Base-by-base conservation (phyloP, 78 protist genomes). In the Cavenderia fasciculata region DNA sequence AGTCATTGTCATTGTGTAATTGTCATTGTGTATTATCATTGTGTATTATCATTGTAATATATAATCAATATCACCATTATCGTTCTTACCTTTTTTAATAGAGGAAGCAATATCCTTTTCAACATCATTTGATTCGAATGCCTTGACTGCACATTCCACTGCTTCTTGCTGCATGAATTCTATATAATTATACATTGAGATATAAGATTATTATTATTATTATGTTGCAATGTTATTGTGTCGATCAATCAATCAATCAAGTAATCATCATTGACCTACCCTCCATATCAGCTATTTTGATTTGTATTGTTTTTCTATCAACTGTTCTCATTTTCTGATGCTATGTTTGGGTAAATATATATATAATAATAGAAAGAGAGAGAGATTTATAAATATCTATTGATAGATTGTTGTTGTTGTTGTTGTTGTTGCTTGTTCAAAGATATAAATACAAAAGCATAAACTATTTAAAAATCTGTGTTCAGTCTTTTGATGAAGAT, bases 51-150 rank as follows among this genome's bases (percentile, higher is more conserved):
- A 11, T 31, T 31, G 69, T 54, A 12, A 43, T n/a, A n/a, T n/a
- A n/a, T n/a, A n/a, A n/a, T n/a, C n/a, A n/a, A n/a, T n/a, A n/a
- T n/a, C n/a, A n/a, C n/a, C n/a, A n/a, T n/a, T n/a, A 40, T n/a
- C 4, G 7, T 86, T 7, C 2, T 27, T 65, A 74, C 85, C 95
- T 94, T 97, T 96, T 96, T 98, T 98, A 90, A 98, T 97, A 92
- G 82, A 94, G 33, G 97, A 97, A 10, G 99, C 99, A 14, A 98
- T 96, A 77, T 99, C 99, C 89, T 97, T 97, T 84, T 99, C 99
- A 36, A 97, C 85, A 90, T 86, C 97, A 97, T 73, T 94, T 78
- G 96, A 95, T 87, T 96, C 99, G 25, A 95, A 65, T n/a, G 95
- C 95, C 41, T 76, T 59, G 34, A 65, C 85, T 40, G 95, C 90